Evolutionary conservation across 2,329 filamentous ascomycete genomes (phyloP), one percentile per base, ranked within the genome.

Genomic region (Cladosporium sp.): DNA sequence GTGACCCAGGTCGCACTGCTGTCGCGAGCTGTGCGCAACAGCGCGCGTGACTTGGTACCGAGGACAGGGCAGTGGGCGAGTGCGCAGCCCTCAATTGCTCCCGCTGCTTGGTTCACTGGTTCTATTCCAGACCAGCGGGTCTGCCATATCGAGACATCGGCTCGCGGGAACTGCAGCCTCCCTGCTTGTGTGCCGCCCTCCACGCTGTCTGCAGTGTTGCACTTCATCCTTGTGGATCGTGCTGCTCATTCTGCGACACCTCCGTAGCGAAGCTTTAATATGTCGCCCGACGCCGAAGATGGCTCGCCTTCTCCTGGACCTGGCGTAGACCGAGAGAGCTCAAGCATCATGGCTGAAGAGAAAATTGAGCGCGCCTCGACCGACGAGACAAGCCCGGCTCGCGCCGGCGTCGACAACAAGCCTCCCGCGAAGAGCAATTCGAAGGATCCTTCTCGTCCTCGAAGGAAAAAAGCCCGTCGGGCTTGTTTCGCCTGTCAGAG

Each of bases 401-500:
- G 63, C 51, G 67, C 47, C 66, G 70, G 61, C 68, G 73, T 68
- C 59, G 68, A 70, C 60, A 69, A 67, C 59, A 72, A 73, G 61
- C 61, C 69, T 43, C 43, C 65, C 30, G 57, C 69, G 42, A 72
- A 71, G 63, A 66, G 60, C 60, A 74, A 84, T 70, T 85, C 92
- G 59, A 97, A 97, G 75, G 94, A 99, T 73, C 92, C 93, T 59
- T 82, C 88, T 69, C 86, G 94, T 61, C 93, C 94, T 17, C 83
- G 92, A 67, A 85, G 94, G 70, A 99, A 97, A 81, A 99, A 99
- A 82, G 94, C 94, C 38, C 85, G 93, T 67, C 84, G 94, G 74
- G 94, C 94, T 59, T 99, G 94, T 76, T 96, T 89, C 83, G 93
- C 94, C 64, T 99, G 94, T 76, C 94, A 99, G 78, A 84, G 93